Conservation (phyloP, 495 filamentous ascomycete genomes). For the Xylaria nigripes region DNA sequence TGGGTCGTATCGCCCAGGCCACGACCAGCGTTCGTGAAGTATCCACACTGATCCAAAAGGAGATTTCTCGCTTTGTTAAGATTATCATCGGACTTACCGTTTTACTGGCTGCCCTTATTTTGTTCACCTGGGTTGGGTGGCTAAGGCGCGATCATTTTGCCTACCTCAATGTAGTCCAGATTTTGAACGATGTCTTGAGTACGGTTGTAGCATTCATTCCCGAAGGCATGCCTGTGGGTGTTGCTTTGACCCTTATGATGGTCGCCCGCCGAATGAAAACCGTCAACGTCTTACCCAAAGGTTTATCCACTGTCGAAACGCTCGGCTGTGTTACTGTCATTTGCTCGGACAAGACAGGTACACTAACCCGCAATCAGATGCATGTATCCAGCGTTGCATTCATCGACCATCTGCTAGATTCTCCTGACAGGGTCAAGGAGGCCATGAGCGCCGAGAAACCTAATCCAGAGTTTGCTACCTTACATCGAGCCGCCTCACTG, state of each 20-base stretch:
- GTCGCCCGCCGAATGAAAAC: slow-evolving; percentile 28
- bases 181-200: slow-evolving; percentile 30
- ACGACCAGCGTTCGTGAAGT: slow-evolving; percentile 21
- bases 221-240: slow-evolving; percentile 32
- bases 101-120: slow-evolving; percentile 20
- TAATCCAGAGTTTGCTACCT: slow-evolving; percentile 1
- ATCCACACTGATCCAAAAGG: slow-evolving; percentile 23
- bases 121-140: background rate
- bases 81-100: slow-evolving; percentile 24
- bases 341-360: background rate
- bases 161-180: slow-evolving; percentile 20
- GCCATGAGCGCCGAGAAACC: background rate
- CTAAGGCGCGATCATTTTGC: slow-evolving; percentile 7
- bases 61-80: slow-evolving; percentile 31
- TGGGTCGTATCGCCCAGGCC: slow-evolving; percentile 31
- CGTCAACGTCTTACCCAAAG: slow-evolving; percentile 28
- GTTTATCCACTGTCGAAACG: slow-evolving; percentile 29
- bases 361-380: slow-evolving; percentile 41
- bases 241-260: slow-evolving; percentile 30
- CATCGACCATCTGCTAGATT: slow-evolving; percentile 16
- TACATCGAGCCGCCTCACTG: slow-evolving; percentile 21
- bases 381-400: slow-evolving; percentile 36
- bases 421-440: slow-evolving; percentile 11
- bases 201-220: slow-evolving; percentile 34
- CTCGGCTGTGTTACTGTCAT: slow-evolving; percentile 22